Evolutionary conservation across 768 basidiomycete genomes (phyloP).

Genomic region (Rhizopogon salebrosus): DNA sequence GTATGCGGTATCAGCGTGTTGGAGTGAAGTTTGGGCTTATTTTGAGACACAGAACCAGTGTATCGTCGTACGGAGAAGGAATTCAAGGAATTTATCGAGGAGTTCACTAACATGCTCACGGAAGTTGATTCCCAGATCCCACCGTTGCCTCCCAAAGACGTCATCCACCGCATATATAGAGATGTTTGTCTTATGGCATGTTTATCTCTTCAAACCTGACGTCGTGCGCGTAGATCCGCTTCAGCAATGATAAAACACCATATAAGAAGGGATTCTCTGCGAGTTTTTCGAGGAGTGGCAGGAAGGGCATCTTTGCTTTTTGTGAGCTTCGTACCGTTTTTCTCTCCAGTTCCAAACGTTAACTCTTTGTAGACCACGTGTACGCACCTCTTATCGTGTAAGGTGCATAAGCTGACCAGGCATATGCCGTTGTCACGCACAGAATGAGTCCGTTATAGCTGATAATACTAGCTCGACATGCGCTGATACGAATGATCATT

Average conservation of each 20-base stretch:
- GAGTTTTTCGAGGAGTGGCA: slow-evolving; percentile 81
- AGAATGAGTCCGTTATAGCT: slow-evolving; percentile 17
- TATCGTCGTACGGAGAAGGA: slow-evolving; percentile 69
- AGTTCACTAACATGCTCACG: slow-evolving; percentile 57
- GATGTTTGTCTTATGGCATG: neutral
- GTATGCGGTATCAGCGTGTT: slow-evolving; percentile 27
- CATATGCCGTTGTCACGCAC: neutral
- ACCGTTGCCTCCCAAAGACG: slow-evolving; percentile 83
- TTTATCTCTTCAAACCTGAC: neutral
- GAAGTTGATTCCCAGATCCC: slow-evolving; percentile 83
- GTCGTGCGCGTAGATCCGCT: slow-evolving; percentile 53
- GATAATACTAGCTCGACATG: neutral
- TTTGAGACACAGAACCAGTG: slow-evolving; percentile 16
- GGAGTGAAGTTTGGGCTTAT: neutral
- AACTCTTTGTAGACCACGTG: neutral
- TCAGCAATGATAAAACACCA: slow-evolving; percentile 93
- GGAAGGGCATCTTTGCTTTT: slow-evolving; percentile 85
- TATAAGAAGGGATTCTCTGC: slow-evolving; percentile 84
- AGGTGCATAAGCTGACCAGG: slow-evolving; percentile 43
- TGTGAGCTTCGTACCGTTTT: slow-evolving; percentile 45
- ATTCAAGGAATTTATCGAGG: slow-evolving; percentile 80
- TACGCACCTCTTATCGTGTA: neutral
- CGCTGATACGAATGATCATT: slow-evolving; percentile 8
- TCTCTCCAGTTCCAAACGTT: neutral
- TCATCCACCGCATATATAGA: slow-evolving; percentile 48